phyloP scores from a whole-genome alignment of 306 rosid genomes.

The Arachis hypogaea region DNA sequence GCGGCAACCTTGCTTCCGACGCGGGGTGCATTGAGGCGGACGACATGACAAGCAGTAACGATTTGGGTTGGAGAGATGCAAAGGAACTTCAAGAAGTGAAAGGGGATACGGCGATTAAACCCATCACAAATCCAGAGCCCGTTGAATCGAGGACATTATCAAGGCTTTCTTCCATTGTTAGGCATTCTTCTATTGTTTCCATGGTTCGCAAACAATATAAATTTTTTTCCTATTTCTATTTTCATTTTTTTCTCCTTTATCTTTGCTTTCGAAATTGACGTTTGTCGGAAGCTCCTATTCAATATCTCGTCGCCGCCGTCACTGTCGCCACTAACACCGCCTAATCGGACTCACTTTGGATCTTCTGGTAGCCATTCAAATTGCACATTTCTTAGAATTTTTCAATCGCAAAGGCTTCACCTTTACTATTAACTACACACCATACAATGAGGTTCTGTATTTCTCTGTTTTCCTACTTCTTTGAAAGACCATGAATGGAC shows the following conservation, averaged over 20 bases:
- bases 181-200: too few relatives aligned
- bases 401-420: slow-evolving; percentile 32
- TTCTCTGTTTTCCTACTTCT: slow-evolving; percentile 40
- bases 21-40: too few relatives aligned
- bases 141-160: too few relatives aligned
- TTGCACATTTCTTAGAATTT: slow-evolving; percentile 19
- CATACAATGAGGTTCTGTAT: slow-evolving; percentile 48
- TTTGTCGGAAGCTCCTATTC: slow-evolving; percentile 48
- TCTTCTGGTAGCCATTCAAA: slow-evolving; percentile 36
- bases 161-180: too few relatives aligned
- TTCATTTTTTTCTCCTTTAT: slow-evolving; percentile 15
- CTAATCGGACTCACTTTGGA: slow-evolving; percentile 38
- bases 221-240: slow-evolving; percentile 1
- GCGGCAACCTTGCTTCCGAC: too few relatives aligned
- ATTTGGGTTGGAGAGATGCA: too few relatives aligned
- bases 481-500: too few relatives aligned
- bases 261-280: slow-evolving; percentile 46
- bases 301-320: slow-evolving; percentile 41
- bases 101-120: too few relatives aligned
- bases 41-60: too few relatives aligned
- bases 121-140: too few relatives aligned
- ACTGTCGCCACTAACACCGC: background rate
- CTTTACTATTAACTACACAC: slow-evolving; percentile 32
- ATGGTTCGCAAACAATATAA: background rate
- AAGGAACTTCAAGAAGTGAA: too few relatives aligned